Conservation (phyloP, 73 alveolate genomes). For the Blepharisma stoltei region DNA sequence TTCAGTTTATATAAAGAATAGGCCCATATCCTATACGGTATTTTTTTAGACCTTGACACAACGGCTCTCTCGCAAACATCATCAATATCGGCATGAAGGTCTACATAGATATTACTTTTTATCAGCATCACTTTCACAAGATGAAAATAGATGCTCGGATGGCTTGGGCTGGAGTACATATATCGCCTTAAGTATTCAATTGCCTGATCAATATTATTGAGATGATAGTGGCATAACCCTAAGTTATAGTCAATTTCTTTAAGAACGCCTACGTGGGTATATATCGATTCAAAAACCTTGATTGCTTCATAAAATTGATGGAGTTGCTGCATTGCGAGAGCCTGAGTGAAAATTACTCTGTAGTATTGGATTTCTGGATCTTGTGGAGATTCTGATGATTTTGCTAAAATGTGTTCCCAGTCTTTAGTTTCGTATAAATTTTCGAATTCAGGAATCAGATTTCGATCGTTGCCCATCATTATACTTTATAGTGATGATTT, state of each 20-base stretch:
- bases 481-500: no score
- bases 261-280: neutral
- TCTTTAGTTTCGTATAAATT: neutral
- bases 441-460: slow-evolving; percentile 1
- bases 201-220: neutral
- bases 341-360: neutral
- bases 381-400: neutral
- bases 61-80: neutral
- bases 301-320: neutral
- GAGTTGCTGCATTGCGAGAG: neutral
- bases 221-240: slow-evolving; percentile 16
- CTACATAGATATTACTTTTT: neutral
- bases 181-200: neutral
- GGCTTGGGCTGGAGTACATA: neutral
- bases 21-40: neutral
- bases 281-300: neutral
- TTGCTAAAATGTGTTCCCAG: neutral
- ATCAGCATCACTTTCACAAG: neutral
- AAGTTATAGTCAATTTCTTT: neutral
- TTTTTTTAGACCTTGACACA: neutral
- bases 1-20: neutral
- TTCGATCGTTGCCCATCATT: neutral
- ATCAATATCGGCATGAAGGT: neutral
- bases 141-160: neutral
- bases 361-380: neutral